Percentiles rank a stretch among this genome's conserved stretches.
These are phyloP conservation scores for Pestalotiopsis sp. DNA, from an alignment of 2,329 filamentous ascomycete genomes.

Conservation along the genomic window DNA sequence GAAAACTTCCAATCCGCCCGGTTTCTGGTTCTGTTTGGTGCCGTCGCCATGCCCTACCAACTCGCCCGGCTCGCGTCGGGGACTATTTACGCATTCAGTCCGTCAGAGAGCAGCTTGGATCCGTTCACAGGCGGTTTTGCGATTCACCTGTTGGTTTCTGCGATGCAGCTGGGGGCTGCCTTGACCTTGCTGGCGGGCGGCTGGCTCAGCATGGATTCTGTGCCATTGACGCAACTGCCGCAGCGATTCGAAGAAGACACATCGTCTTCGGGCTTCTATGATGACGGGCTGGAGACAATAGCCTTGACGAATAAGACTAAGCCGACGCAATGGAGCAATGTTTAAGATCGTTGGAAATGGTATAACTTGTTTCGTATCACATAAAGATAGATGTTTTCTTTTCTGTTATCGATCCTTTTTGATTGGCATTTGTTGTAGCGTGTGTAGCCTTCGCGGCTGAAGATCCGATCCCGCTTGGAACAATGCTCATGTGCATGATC, in stretches of 20 bases:
- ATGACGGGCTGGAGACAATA: neutral
- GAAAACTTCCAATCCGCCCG: neutral
- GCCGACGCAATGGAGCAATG: neutral
- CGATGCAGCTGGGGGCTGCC: neutral
- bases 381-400: too few species aligned
- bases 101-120: neutral
- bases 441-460: too few species aligned
- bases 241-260: neutral
- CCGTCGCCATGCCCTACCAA: neutral
- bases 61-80: neutral
- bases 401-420: too few species aligned
- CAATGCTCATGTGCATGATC: too few species aligned
- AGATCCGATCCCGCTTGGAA: too few species aligned
- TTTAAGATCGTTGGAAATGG: neutral
- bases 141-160: neutral
- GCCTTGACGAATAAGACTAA: neutral
- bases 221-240: neutral
- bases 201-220: neutral
- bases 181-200: neutral
- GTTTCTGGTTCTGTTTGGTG: neutral
- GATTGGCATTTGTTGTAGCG: too few species aligned
- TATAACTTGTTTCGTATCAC: neutral
- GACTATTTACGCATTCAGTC: neutral
- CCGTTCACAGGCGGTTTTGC: neutral
- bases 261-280: neutral